A percentile compares a stretch with the other conserved stretches of the same genome.
Conservation (phyloP, 176 grass and related monocot genomes). For the Elaeis guineensis region DNA sequence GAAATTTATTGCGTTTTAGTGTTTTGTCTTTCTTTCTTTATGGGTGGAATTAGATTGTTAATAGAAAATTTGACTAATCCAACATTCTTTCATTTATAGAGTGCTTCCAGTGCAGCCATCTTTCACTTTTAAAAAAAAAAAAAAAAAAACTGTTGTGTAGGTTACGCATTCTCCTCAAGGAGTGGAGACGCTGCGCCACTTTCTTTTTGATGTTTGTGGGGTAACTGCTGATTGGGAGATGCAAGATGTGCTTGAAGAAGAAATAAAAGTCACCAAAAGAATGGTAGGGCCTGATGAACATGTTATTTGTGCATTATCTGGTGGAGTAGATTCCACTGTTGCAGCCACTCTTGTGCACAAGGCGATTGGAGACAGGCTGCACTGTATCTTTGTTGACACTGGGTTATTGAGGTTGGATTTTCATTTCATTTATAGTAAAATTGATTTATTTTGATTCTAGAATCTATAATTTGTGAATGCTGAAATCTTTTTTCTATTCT, state of each 20-base stretch:
- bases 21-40: no score
- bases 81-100: no score
- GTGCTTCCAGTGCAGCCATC: no score
- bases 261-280: conserved; percentile 61
- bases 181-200: conserved; percentile 67
- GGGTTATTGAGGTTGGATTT: conserved; percentile 54
- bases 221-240: conserved; percentile 74
- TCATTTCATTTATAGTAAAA: no score
- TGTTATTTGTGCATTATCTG: conserved; percentile 81
- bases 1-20: no score
- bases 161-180: conserved; percentile 87
- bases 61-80: no score
- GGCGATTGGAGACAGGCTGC: conserved; percentile 72
- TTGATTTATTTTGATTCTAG: no score
- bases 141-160: conserved; percentile 23
- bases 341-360: conserved; percentile 76
- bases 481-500: conserved; percentile 8
- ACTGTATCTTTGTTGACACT: conserved; percentile 88
- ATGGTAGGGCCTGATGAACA: conserved; percentile 58
- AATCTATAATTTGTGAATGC: no score
- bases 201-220: conserved; percentile 76
- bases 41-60: no score
- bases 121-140: no score
- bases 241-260: conserved; percentile 87
- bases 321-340: conserved; percentile 84